A percentile compares a stretch with the other conserved stretches of the same genome.
These are phyloP conservation scores for Asterochloris erici DNA, from an alignment of 139 green algal species.

Conservation along the genomic window DNA sequence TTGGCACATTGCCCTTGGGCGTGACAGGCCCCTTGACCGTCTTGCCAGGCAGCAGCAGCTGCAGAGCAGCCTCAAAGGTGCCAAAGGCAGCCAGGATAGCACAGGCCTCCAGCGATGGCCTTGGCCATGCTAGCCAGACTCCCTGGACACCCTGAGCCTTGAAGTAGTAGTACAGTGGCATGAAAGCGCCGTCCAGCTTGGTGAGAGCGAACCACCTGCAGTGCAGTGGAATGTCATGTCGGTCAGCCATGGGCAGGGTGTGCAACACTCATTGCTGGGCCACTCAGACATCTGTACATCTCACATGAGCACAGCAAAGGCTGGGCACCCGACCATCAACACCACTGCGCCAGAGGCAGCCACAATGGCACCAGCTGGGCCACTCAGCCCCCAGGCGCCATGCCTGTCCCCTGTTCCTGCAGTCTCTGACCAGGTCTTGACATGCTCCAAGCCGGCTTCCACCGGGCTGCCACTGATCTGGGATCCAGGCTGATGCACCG, in stretches of 20 bases:
- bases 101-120: constrained; percentile 33
- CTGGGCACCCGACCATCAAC: constrained; percentile 36
- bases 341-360: constrained; percentile 25
- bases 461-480: no score
- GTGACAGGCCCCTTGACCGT: constrained; percentile 47
- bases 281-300: not conserved
- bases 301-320: constrained; percentile 40
- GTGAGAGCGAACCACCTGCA: constrained; percentile 38
- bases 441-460: not conserved
- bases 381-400: constrained; percentile 33
- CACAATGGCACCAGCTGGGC: constrained; percentile 21
- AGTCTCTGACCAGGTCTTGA: constrained; percentile 27
- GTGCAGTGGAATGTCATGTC: no score
- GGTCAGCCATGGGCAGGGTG: not conserved
- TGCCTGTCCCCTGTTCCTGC: constrained; percentile 19
- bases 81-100: constrained; percentile 43
- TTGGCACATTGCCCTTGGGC: constrained; percentile 58
- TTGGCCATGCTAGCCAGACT: constrained; percentile 31
- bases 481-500: no score
- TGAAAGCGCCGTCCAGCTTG: constrained; percentile 30
- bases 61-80: constrained; percentile 48
- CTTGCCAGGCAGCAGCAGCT: constrained; percentile 54
- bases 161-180: constrained; percentile 11
- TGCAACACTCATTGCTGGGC: not conserved
- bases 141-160: not conserved